These are phyloP conservation scores for Akanthomyces uredinophilus DNA, from an alignment of 2,329 filamentous ascomycete species.

Conservation along the genomic window DNA sequence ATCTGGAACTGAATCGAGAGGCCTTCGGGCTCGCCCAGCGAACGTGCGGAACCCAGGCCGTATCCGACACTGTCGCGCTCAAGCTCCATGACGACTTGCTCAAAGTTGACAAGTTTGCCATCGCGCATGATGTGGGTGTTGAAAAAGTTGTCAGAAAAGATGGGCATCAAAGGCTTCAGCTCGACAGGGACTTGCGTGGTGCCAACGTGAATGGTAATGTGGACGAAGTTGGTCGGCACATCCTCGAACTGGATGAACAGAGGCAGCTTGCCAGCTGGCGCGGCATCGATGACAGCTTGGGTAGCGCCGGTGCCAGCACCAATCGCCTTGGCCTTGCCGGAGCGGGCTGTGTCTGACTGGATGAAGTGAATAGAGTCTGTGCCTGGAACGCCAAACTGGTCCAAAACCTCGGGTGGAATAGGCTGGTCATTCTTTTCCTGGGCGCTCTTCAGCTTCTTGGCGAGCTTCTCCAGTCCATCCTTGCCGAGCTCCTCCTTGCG, in stretches of 20 bases:
- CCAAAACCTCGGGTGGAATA: conserved; percentile 77
- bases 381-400: conserved; percentile 74
- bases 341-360: conserved; percentile 75
- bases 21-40: conserved; percentile 74
- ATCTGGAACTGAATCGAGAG: conserved; percentile 77
- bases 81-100: conserved; percentile 84
- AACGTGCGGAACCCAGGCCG: conserved; percentile 60
- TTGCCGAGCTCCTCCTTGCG: conserved; percentile 74
- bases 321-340: conserved; percentile 68
- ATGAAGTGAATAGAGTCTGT: conserved; percentile 95
- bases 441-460: conserved; percentile 71
- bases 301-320: conserved; percentile 63
- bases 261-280: conserved; percentile 56
- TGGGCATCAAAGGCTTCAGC: conserved; percentile 73
- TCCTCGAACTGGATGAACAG: conserved; percentile 97
- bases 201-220: conserved; percentile 74
- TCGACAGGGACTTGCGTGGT: conserved; percentile 73
- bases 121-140: conserved; percentile 77
- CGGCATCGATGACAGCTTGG: conserved; percentile 70
- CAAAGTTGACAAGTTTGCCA: conserved; percentile 75
- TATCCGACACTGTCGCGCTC: conserved; percentile 91
- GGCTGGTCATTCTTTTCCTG: conserved; percentile 84
- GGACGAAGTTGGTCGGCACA: conserved; percentile 87
- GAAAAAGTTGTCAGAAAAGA: conserved; percentile 93
- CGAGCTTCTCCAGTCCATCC: conserved; percentile 73